A percentile compares a stretch with the other conserved stretches of the same genome.
These are phyloP conservation scores for Nymphaea thermarum DNA, from an alignment of 164 flowering plant species.

Conservation along the genomic window DNA sequence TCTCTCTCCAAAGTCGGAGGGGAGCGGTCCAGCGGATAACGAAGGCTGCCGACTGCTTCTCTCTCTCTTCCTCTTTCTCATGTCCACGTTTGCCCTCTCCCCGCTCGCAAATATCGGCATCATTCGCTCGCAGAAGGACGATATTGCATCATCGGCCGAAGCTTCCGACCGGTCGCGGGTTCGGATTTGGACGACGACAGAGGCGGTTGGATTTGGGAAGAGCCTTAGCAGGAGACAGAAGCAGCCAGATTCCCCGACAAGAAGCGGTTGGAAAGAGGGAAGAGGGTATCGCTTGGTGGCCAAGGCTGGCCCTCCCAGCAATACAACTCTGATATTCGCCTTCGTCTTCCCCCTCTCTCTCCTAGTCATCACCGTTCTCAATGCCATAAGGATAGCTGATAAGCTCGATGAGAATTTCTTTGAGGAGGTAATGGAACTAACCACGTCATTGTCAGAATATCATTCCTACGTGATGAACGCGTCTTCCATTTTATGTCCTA, in stretches of 20 bases:
- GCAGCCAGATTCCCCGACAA: not conserved
- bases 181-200: not conserved
- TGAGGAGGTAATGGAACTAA: constrained; percentile 47
- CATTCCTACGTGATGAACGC: too few species aligned
- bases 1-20: too few species aligned
- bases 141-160: not conserved
- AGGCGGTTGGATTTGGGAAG: not conserved
- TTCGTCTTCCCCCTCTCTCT: constrained; percentile 68
- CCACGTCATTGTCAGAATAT: too few species aligned
- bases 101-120: not conserved
- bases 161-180: not conserved
- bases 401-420: constrained; percentile 66
- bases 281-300: constrained; percentile 8
- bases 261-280: constrained; percentile 2
- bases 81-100: not conserved
- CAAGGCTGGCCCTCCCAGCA: constrained; percentile 13
- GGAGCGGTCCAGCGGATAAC: too few species aligned
- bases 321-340: constrained; percentile 37
- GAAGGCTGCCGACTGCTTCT: too few species aligned
- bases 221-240: not conserved
- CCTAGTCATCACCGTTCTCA: constrained; percentile 49
- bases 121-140: not conserved
- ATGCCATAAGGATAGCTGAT: constrained; percentile 57
- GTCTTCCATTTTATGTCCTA: too few species aligned
- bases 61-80: not conserved